A percentile compares a stretch with the other conserved stretches of the same genome.
Conservation (phyloP, 2,329 filamentous ascomycete species). For the Cercospora brassicicola region DNA sequence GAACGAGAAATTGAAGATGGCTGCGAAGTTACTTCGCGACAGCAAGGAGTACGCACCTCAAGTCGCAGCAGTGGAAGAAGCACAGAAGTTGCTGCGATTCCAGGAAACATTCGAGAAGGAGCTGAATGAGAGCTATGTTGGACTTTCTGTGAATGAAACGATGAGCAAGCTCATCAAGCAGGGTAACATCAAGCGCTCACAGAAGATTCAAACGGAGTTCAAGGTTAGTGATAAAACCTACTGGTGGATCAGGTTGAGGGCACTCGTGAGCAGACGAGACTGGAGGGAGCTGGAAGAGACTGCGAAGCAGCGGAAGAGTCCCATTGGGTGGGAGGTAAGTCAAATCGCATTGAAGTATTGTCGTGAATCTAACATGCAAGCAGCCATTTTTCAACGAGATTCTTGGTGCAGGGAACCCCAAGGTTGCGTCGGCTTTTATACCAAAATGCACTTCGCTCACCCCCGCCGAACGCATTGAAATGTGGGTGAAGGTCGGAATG, state of each 20-base stretch:
- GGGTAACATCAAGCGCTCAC: slow-evolving; percentile 79
- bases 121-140: slow-evolving; percentile 66
- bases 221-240: slow-evolving; percentile 86
- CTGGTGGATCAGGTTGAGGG: slow-evolving; percentile 83
- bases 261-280: slow-evolving; percentile 83
- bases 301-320: slow-evolving; percentile 73
- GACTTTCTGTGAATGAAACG: slow-evolving; percentile 86
- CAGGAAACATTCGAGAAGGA: slow-evolving; percentile 88
- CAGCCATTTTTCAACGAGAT: slow-evolving; percentile 90
- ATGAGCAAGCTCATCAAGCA: slow-evolving; percentile 82
- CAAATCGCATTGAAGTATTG: not conserved
- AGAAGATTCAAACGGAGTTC: slow-evolving; percentile 88
- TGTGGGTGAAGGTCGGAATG: slow-evolving; percentile 97
- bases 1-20: slow-evolving; percentile 83
- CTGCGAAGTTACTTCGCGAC: slow-evolving; percentile 78
- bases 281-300: slow-evolving; percentile 92
- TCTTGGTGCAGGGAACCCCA: slow-evolving; percentile 83
- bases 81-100: slow-evolving; percentile 73
- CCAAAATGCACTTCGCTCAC: slow-evolving; percentile 78
- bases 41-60: slow-evolving; percentile 77
- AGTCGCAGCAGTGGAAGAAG: slow-evolving; percentile 74
- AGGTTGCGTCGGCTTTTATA: slow-evolving; percentile 79
- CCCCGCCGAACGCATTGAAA: slow-evolving; percentile 70
- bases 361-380: slow-evolving; percentile 16
- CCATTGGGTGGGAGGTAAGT: slow-evolving; percentile 92